phyloP scores from a whole-genome alignment of 2,329 filamentous ascomycete species.

The Fusarium albidum region DNA sequence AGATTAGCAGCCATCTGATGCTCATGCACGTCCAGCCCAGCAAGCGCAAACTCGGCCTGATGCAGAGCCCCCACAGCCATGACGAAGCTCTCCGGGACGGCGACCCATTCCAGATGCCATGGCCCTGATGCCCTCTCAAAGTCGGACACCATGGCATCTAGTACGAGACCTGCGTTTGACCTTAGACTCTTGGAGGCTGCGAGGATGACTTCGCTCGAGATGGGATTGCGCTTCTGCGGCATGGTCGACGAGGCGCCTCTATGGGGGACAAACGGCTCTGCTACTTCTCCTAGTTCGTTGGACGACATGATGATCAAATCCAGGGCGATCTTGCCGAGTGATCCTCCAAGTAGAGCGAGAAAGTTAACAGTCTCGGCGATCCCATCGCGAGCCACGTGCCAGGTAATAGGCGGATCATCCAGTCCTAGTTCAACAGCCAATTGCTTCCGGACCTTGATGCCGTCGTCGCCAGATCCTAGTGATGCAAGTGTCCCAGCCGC shows the following conservation, averaged over 20 bases:
- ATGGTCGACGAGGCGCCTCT: slow-evolving; percentile 64
- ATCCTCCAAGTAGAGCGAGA: slow-evolving; percentile 61
- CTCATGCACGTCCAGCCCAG: slow-evolving; percentile 59
- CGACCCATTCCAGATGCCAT: slow-evolving; percentile 68
- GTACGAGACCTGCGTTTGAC: slow-evolving; percentile 58
- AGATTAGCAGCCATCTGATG: slow-evolving; percentile 60
- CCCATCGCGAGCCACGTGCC: slow-evolving; percentile 64
- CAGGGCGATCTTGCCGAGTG: slow-evolving; percentile 62
- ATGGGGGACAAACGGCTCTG: slow-evolving; percentile 63
- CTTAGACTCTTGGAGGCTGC: slow-evolving; percentile 62
- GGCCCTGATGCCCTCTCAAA: slow-evolving; percentile 66
- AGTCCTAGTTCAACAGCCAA: slow-evolving; percentile 59
- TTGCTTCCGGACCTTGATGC: slow-evolving; percentile 56
- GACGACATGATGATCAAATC: slow-evolving; percentile 67
- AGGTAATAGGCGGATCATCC: slow-evolving; percentile 60
- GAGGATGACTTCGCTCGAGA: slow-evolving; percentile 64
- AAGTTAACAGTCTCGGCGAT: slow-evolving; percentile 62
- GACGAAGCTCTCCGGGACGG: slow-evolving; percentile 62
- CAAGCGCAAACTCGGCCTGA: slow-evolving; percentile 62
- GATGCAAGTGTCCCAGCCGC: slow-evolving; percentile 64
- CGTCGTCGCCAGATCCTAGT: slow-evolving; percentile 55
- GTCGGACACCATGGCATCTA: slow-evolving; percentile 65
- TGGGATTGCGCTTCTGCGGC: slow-evolving; percentile 67
- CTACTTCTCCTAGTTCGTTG: slow-evolving; percentile 58
- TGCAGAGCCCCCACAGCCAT: slow-evolving; percentile 59